Conservation (phyloP, 345 rosid genomes). For the Rhodamnia argentea region DNA sequence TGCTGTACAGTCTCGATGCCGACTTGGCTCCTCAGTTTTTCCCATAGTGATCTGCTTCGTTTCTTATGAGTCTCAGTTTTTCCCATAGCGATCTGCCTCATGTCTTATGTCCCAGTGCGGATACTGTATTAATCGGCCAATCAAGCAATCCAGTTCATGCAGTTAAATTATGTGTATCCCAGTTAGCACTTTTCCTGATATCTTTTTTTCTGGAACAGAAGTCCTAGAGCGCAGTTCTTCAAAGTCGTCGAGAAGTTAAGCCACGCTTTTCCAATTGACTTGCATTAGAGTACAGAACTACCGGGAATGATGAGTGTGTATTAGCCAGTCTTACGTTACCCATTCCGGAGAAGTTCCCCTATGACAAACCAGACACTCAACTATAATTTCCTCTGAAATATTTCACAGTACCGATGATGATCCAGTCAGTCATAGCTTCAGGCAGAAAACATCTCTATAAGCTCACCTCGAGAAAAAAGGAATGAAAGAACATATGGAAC, state of each 20-base stretch:
- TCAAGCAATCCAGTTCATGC: not conserved
- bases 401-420: not conserved
- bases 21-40: not conserved
- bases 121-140: not conserved
- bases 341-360: not conserved
- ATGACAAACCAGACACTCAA: not conserved
- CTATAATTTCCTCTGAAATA: not conserved
- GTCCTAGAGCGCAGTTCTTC: no score
- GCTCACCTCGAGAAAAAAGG: slow-evolving; percentile 8
- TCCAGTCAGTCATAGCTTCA: not conserved
- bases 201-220: not conserved
- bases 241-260: no score
- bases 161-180: not conserved
- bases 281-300: not conserved
- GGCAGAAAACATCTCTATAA: not conserved
- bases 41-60: not conserved
- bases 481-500: not conserved
- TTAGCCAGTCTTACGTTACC: not conserved
- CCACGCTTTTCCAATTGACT: no score
- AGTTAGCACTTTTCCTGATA: not conserved
- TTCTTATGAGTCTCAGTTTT: not conserved
- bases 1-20: not conserved
- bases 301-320: not conserved
- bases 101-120: not conserved
- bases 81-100: not conserved